Percentiles rank a stretch among this genome's conserved stretches.
phyloP scores from a whole-genome alignment of 345 rosid genomes.

The Dipteronia sinensis region DNA sequence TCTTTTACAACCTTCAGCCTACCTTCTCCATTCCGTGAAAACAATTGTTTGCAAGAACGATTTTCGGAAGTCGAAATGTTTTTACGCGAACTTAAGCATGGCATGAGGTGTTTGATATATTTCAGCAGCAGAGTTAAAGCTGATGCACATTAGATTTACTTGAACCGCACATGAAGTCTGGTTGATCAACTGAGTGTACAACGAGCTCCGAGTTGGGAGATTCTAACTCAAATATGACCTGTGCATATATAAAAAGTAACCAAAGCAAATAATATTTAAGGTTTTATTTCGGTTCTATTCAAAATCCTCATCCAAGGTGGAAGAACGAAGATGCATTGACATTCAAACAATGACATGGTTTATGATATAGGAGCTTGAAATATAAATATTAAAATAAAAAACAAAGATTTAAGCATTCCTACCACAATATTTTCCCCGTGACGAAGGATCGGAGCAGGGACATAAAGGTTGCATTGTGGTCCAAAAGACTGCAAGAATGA shows the following conservation, averaged over 20 bases:
- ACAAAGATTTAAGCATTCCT: conserved; percentile 9
- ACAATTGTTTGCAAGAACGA: background rate
- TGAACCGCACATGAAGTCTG: conserved; percentile 65
- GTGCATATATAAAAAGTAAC: conserved; percentile 3
- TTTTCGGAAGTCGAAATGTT: too few relatives aligned
- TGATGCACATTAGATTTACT: conserved; percentile 39
- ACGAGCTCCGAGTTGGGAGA: conserved; percentile 50
- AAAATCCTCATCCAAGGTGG: background rate
- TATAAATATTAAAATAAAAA: background rate
- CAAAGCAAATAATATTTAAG: background rate
- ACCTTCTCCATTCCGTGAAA: too few relatives aligned
- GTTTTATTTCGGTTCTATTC: background rate
- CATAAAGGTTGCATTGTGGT: conserved; percentile 85
- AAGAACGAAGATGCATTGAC: background rate
- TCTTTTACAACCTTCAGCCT: too few relatives aligned
- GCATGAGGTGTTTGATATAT: background rate
- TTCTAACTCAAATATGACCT: conserved; percentile 81
- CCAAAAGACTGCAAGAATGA: conserved; percentile 64
- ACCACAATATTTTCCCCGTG: conserved; percentile 70
- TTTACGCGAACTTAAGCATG: background rate
- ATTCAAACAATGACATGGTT: background rate
- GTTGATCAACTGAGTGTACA: conserved; percentile 48
- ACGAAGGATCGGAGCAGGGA: conserved; percentile 74
- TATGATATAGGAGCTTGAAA: background rate
- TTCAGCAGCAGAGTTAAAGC: conserved; percentile 22